Base-by-base conservation (phyloP, 495 filamentous ascomycete species). In the Immersiella caudata region DNA sequence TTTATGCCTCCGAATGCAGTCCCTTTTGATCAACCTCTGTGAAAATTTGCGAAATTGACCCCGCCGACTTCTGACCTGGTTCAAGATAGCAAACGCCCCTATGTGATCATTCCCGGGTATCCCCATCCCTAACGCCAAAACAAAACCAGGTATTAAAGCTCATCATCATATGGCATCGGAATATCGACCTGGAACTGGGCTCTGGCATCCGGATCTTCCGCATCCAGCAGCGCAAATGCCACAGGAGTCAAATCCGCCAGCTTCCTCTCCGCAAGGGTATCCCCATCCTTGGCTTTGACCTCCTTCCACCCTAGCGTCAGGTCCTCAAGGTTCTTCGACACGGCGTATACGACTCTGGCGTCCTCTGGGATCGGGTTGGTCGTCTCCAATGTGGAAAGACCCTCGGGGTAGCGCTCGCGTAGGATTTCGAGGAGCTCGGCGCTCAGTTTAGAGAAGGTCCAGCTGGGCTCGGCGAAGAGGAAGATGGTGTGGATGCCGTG, bases 401-500 rank as follows among this genome's bases (percentile, higher is more conserved):
- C 87, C 9, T 78, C 50, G 0, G 83, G 82, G 70, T 84, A 83
- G 25, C 83, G 77, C 68, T 84, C 78, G 52, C 72, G 68, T 67
- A 85, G 64, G 71, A 79, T 82, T n/a, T 79, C 73, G 20, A 93
- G 81, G 1, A 97, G 85, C 8, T 89, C 84, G 8, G 83, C 68
- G 73, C 90, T 91, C 52, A 93, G 77, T 1, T 81, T 76, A 21
- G 76, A 66, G 71, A 96, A 87, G 27, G 87, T 73, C 68, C 88
- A 83, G 52, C 85, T 80, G 2, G 88, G 80, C 46, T 86, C 83
- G 29, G 89, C 83, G 69, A 91, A 87, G 29, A 97, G 81, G 71
- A 94, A 83, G 71, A 96, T 81, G 26, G 91, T 96, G 64, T 87
- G 89, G 65, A 87, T 90, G 77, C 90, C 87, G 78, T 90, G 82